A percentile compares a stretch with the other conserved stretches of the same genome.
These are phyloP conservation scores for Phytophthora megakarya DNA, from an alignment of 352 stramenopile genomes.

Conservation along the genomic window DNA sequence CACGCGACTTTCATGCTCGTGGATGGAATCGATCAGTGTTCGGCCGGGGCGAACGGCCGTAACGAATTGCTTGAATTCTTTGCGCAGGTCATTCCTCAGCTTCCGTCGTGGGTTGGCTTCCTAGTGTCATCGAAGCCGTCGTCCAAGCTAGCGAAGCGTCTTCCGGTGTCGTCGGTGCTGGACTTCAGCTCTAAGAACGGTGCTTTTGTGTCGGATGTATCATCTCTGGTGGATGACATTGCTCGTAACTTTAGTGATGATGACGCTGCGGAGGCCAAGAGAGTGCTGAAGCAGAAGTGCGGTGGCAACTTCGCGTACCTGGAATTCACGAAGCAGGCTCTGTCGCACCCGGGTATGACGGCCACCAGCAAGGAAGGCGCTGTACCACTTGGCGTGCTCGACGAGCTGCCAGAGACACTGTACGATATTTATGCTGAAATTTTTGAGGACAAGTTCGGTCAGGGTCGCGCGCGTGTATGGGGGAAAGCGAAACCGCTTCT, in stretches of 20 bases:
- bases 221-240: constrained; percentile 65
- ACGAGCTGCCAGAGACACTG: constrained; percentile 78
- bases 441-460: constrained; percentile 89
- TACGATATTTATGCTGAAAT: constrained; percentile 87
- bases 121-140: constrained; percentile 74
- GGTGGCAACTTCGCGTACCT: constrained; percentile 80
- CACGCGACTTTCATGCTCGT: constrained; percentile 69
- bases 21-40: constrained; percentile 80
- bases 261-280: constrained; percentile 49
- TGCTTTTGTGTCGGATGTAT: constrained; percentile 60
- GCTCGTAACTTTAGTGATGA: constrained; percentile 48
- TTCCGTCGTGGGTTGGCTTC: constrained; percentile 74
- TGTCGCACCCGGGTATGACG: constrained; percentile 67
- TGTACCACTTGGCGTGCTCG: constrained; percentile 64
- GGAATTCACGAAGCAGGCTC: constrained; percentile 78
- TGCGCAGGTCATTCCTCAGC: constrained; percentile 55
- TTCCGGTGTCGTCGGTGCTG: constrained; percentile 73
- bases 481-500: constrained; percentile 75
- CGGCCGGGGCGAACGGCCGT: constrained; percentile 30
- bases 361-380: constrained; percentile 43
- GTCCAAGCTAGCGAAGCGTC: constrained; percentile 54
- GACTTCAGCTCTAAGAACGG: constrained; percentile 76
- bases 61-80: constrained; percentile 82
- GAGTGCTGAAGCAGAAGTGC: constrained; percentile 70
- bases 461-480: constrained; percentile 76